Base-by-base conservation (phyloP, 257 asterid species). In the Ligustrum vulgare region DNA sequence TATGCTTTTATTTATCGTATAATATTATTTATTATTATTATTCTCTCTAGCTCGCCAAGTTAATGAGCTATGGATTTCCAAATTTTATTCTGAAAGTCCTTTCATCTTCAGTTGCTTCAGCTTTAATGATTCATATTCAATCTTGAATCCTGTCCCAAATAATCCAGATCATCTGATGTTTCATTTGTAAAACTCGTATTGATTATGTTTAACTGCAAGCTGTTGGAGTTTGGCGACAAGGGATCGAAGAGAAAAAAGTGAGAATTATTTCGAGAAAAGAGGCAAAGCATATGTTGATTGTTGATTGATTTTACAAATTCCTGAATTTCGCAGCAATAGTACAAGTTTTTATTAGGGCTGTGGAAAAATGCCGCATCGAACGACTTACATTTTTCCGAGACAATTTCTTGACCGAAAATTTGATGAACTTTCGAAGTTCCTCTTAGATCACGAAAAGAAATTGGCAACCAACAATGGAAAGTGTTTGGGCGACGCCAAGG, bases 361-460 rank as follows among this genome's bases (percentile, higher is more conserved):
- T 22, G 68, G 79, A 64, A 85, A 72, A 87, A 94, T 94, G 98
- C 98, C 98, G 80, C 98, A 94, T 79, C 84, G 96, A 75, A 85
- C 98, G 4, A 89, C 97, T 25, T 94, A 94, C 87, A 79, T 94
- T 66, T 94, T 94, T 41, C 96, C 97, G 0, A 76, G 97, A 86
- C 92, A 94, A 73, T 90, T 90, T 85, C 94, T 94, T 56, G 96
- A 89, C 85, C 88, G 82, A 70, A 83, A 71, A 36, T 81, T 81
- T 79, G 87, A 45, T 67, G 76, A 82, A 15, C 78, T 90, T 72
- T 80, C 88, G 1, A 86, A 84, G 84, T 85, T 79, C 82, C 82
- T 74, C 16, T 75, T 25, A 8, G 88, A 85, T 89, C 95, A 92
- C 91, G 97, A 85, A 93, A 89, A 85, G 82, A 87, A 86, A 71